Percentiles rank a stretch among this genome's conserved stretches.
Evolutionary conservation across 108 stramenopile genomes (phyloP).

Genomic region (Cyclostephanos tholiformis): DNA sequence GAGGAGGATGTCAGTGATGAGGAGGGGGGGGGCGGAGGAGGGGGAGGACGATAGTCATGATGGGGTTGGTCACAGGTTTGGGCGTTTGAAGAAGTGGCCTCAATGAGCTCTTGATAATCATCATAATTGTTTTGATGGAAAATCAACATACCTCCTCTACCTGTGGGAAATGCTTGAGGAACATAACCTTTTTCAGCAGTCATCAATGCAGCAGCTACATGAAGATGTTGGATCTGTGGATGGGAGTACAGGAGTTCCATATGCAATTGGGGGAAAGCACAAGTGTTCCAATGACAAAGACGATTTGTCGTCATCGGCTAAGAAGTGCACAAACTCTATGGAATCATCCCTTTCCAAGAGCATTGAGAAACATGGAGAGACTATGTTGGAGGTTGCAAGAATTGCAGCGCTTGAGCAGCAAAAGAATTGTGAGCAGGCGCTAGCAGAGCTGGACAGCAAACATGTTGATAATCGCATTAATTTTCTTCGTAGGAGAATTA

Average conservation of each 20-base stretch:
- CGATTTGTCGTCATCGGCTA: not conserved
- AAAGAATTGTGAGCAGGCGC: not conserved
- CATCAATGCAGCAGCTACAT: not conserved
- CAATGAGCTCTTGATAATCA: not conserved
- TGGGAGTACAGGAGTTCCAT: not conserved
- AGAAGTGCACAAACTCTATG: not conserved
- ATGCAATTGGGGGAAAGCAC: not conserved
- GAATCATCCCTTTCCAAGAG: not conserved
- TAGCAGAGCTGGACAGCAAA: not conserved
- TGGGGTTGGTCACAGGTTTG: not conserved
- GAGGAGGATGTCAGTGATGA: not conserved
- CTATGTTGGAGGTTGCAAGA: not conserved
- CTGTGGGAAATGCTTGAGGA: constrained; percentile 7
- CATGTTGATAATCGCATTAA: not conserved
- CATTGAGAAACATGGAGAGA: constrained; percentile 1
- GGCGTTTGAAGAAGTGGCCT: not conserved
- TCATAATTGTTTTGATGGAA: not conserved
- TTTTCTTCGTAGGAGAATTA: not conserved
- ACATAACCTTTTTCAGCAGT: not conserved
- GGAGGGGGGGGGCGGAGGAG: not conserved
- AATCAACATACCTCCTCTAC: constrained; percentile 1
- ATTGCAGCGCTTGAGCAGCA: not conserved
- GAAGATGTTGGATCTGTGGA: not conserved
- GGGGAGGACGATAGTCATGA: not conserved
- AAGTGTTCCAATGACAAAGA: not conserved